Evolutionary conservation across 2,329 filamentous ascomycete species (phyloP).

Genomic region (Orbilia oligospora): DNA sequence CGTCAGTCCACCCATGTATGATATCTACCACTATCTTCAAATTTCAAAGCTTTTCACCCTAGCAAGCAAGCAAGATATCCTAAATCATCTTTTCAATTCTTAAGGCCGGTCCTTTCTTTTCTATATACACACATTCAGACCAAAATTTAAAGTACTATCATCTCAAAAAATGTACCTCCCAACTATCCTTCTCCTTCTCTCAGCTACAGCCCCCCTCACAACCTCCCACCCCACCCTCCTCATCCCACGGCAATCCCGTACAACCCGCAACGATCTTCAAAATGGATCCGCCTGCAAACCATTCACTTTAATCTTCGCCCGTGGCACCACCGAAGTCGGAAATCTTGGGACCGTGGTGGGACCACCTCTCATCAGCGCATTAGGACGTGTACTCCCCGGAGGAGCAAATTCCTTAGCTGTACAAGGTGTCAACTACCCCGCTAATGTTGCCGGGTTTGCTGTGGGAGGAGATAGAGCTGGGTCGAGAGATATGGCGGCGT

Average conservation of each 20-base stretch:
- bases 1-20: background rate
- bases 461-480: conserved; percentile 63
- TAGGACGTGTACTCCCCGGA: conserved; percentile 59
- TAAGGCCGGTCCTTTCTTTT: conserved; percentile 12
- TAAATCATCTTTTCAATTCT: background rate
- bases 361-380: conserved; percentile 63
- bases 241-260: conserved; percentile 4
- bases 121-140: background rate
- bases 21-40: background rate
- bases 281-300: conserved; percentile 32
- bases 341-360: conserved; percentile 64
- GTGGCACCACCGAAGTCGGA: conserved; percentile 64
- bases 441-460: conserved; percentile 62
- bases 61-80: background rate
- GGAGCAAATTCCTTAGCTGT: conserved; percentile 61
- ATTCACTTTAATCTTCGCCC: conserved; percentile 64
- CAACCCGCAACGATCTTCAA: conserved; percentile 37
- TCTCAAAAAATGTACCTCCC: background rate
- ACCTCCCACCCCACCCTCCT: background rate
- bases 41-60: background rate
- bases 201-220: background rate
- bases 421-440: conserved; percentile 65
- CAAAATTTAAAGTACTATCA: too few relatives aligned
- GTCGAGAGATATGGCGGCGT: conserved; percentile 31
- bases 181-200: background rate